Conservation (phyloP, 345 rosid genomes). For the Rhizophora mangle region DNA sequence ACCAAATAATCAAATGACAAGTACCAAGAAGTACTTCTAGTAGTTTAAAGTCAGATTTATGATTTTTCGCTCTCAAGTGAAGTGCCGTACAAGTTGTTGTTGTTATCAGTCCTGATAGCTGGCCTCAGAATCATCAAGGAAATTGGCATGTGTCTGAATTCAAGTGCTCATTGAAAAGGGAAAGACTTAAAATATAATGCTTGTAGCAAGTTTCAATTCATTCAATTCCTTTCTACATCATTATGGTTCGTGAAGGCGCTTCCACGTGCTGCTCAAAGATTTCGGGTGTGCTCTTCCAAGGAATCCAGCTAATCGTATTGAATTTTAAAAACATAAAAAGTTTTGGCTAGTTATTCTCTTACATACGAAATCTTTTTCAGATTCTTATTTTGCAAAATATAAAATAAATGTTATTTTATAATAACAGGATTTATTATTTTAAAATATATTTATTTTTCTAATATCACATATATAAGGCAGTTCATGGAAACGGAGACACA, state of each 20-base stretch:
- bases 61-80: not conserved
- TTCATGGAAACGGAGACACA: slow-evolving; percentile 12
- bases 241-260: slow-evolving; percentile 5
- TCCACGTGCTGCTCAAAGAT: slow-evolving; percentile 27
- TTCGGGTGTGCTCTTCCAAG: slow-evolving; percentile 23
- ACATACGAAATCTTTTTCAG: no score
- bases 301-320: slow-evolving; percentile 31
- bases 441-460: no score
- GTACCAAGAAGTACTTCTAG: no score
- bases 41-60: not conserved
- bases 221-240: not conserved
- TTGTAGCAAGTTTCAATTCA: slow-evolving; percentile 20
- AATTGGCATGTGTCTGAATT: not conserved
- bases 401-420: no score
- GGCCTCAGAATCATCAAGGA: not conserved
- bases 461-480: not conserved
- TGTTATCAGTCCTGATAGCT: not conserved
- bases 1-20: no score
- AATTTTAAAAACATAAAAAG: slow-evolving; percentile 4
- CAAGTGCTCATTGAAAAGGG: not conserved
- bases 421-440: no score
- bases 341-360: no score
- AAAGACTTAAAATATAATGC: not conserved
- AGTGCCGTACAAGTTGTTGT: not conserved
- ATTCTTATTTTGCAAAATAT: no score